Evolutionary conservation across 352 stramenopile species (phyloP), one percentile per base, ranked within the genome.

Genomic region (Phytophthora citricola): DNA sequence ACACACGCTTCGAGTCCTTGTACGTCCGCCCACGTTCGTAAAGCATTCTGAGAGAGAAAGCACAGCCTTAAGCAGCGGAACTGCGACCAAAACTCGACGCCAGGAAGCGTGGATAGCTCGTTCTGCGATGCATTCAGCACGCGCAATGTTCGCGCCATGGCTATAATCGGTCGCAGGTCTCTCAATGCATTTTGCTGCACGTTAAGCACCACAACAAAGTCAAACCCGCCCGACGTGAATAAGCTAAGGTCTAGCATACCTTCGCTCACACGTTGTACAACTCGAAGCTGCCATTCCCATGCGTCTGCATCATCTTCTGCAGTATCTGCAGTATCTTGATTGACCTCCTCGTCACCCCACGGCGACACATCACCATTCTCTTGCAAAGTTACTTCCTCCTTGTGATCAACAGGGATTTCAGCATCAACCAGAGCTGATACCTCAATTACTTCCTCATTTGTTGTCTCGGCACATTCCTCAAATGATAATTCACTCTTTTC

Each of bases 81-180:
- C 11, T 69, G 53, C 3, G 31, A 11, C 86, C 86, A 94, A 48
- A 92, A 93, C 2, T 58, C 29, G 5, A 53, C 34, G 5, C n/a
- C 52, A 5, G 84, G 84, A 1, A 94, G 66, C 32, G 68, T 70
- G 9, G 58, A 53, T 20, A 94, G 69, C 14, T 69, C 69, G 24
- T 94, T 93, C 17, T 78, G 73, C 6, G 76, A 72, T 5, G 82
- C 62, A 29, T 94, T 91, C n/a, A 93, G 64, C 8, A 87, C 66
- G 0, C 76, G 80, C 9, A 93, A 62, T 4, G 83, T 89, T 12
- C 43, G 55, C 5, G 80, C 58, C 8, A 79, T 64, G 5, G 43
- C 61, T n/a, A 64, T 15, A 15, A 94, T 73, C 5, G 86, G 78
- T n/a, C 69, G 48, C 24, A 92, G 44, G 51, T 93, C 79, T 9